Evolutionary conservation across 345 rosid genomes (phyloP), one percentile per base, ranked within the genome.

Genomic region (Lepidium aucheri): DNA sequence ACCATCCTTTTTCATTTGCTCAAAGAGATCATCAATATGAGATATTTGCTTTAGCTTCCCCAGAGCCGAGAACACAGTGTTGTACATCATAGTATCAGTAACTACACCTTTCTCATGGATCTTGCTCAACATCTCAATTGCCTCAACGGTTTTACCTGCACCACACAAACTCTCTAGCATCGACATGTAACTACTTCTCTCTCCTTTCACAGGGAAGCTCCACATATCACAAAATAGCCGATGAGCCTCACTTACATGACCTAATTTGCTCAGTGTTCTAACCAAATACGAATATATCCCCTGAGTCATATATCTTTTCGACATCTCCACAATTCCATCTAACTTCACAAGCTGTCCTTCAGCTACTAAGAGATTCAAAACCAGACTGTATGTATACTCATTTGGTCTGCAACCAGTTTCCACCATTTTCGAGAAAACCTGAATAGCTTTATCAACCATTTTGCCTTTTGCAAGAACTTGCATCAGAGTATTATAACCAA

Each of bases 161-260:
- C 56, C 75, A 51, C 96, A 93, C 46, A 90, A 76, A 70, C 85
- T 86, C 68, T 88, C 98, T 39, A 93, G 53, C 89, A 90, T 82
- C 15, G 96, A 81, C 61, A 77, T 38, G 58, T 73, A 86, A 22
- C 87, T 90, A 52, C 81, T 85, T 77, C 81, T 80, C 61, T 93
- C 96, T 28, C 97, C 96, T 69, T 74, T 77, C 54, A 88, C 96
- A 63, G 86, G 89, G 65, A 79, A 79, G 74, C 63, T 83, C 98
- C 98, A 93, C 96, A 93, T 86, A 76, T 80, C 85, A 77, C 97
- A 85, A 76, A 91, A 91, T 6, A 89, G 61, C 71, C 90, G 58
- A 54, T 93, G 98, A 44, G 91, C 96, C 77, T 93, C 97, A 70
- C 86, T 79, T 13, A 86, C 80, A 68, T 90, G 87, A 22, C 98